Percentiles rank a stretch among this genome's conserved stretches.
Evolutionary conservation across 2,329 filamentous ascomycete genomes (phyloP).

Genomic region (Sarocladium kiliense): DNA sequence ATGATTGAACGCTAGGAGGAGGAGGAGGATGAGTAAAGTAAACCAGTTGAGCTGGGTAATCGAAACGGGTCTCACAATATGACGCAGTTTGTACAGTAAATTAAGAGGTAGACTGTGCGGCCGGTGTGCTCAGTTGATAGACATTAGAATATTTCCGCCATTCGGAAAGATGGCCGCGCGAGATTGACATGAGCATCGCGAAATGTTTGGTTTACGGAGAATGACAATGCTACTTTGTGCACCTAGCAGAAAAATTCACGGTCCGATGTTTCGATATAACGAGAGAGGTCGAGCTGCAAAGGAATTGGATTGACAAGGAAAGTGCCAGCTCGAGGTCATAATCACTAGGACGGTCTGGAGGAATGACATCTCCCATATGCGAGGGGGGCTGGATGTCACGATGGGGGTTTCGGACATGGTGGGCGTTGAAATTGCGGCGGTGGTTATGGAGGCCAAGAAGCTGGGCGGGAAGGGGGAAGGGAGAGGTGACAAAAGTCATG

Average conservation of each 20-base stretch:
- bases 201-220: too few species aligned
- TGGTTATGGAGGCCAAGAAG: constrained; percentile 4
- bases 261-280: too few species aligned
- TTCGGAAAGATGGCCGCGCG: neutral
- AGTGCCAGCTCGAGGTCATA: neutral
- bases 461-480: constrained; percentile 1
- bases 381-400: neutral
- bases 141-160: neutral
- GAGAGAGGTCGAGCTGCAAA: too few species aligned
- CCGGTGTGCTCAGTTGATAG: neutral
- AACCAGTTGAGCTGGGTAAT: too few species aligned
- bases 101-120: neutral
- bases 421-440: constrained; percentile 2
- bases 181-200: neutral
- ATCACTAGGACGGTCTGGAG: neutral
- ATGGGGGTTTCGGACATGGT: constrained; percentile 1
- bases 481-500: neutral
- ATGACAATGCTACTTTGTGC: too few species aligned
- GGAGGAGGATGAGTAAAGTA: too few species aligned
- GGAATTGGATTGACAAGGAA: neutral
- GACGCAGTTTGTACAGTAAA: neutral
- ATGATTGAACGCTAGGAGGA: too few species aligned
- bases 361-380: neutral
- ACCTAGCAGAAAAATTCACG: too few species aligned
- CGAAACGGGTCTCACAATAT: neutral